Percentiles rank a stretch among this genome's conserved stretches.
Evolutionary conservation across 2,329 filamentous ascomycete species (phyloP).

Genomic region (Blastomyces percursus): DNA sequence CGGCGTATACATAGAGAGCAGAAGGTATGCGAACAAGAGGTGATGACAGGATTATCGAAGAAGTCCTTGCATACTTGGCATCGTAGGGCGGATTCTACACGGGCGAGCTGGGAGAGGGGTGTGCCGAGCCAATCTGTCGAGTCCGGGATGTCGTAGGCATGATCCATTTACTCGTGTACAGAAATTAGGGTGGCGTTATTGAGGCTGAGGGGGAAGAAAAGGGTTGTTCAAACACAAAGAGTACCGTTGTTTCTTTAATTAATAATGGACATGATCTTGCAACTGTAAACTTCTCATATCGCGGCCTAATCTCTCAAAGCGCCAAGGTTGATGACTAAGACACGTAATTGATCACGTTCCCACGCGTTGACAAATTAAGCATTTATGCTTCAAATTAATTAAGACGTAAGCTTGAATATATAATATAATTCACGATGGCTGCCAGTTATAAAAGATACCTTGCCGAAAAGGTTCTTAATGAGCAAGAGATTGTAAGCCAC

Average conservation of each 20-base stretch:
- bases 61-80: conserved; percentile 99
- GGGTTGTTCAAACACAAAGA: conserved; percentile 7
- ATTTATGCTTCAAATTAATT: neutral
- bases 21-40: conserved; percentile 89
- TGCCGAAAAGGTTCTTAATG: conserved; percentile 62
- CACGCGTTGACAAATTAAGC: neutral
- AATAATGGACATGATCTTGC: neutral
- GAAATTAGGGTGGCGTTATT: neutral
- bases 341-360: conserved; percentile 29
- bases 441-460: conserved; percentile 59
- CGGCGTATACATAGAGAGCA: conserved; percentile 92
- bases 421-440: conserved; percentile 25
- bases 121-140: conserved; percentile 41
- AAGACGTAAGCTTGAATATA: conserved; percentile 1
- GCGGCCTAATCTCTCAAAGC: neutral
- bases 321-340: conserved; percentile 34
- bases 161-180: conserved; percentile 22
- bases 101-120: conserved; percentile 33
- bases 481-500: conserved; percentile 56
- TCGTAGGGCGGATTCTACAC: conserved; percentile 70
- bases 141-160: conserved; percentile 31
- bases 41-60: conserved; percentile 88
- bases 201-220: conserved; percentile 1
- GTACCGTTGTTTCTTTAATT: neutral
- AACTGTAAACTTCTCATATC: neutral